Percentiles rank a stretch among this genome's conserved stretches.
phyloP scores from a whole-genome alignment of 2,329 filamentous ascomycete species.

The Apiospora saccharicola region DNA sequence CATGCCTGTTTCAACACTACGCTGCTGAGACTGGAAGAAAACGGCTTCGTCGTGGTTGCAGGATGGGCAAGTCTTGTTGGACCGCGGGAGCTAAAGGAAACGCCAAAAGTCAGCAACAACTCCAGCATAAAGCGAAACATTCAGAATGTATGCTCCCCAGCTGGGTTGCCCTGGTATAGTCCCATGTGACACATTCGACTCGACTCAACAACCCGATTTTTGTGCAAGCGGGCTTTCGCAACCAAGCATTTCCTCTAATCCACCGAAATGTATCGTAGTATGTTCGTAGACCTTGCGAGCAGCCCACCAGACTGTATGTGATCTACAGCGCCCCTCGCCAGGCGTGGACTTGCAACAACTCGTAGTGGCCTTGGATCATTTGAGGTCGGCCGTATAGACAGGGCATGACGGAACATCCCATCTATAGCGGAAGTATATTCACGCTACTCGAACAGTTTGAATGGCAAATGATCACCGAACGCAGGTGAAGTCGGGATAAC shows the following conservation, averaged over 20 bases:
- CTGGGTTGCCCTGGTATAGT: constrained; percentile 19
- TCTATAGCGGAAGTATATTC: not conserved
- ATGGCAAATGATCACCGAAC: not conserved
- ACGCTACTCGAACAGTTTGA: not conserved
- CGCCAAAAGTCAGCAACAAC: constrained; percentile 48
- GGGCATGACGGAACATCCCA: not conserved
- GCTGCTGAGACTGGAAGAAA: constrained; percentile 98
- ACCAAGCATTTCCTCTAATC: not conserved
- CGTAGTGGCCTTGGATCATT: not conserved
- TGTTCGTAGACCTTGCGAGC: not conserved
- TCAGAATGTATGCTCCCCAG: constrained; percentile 35
- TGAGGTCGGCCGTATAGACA: not conserved
- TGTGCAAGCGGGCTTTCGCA: not conserved
- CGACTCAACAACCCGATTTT: not conserved
- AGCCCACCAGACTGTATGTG: not conserved
- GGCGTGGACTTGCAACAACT: not conserved
- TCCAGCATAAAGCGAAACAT: constrained; percentile 37
- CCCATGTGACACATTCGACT: constrained; percentile 11
- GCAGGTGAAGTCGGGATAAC: not conserved
- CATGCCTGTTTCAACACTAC: constrained; percentile 97
- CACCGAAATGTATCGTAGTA: not conserved
- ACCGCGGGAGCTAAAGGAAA: constrained; percentile 80
- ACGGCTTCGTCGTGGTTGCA: constrained; percentile 92
- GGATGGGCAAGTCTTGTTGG: constrained; percentile 83
- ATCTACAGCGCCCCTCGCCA: not conserved